Conservation (phyloP, 768 basidiomycete genomes). For the Mycena latifolia region DNA sequence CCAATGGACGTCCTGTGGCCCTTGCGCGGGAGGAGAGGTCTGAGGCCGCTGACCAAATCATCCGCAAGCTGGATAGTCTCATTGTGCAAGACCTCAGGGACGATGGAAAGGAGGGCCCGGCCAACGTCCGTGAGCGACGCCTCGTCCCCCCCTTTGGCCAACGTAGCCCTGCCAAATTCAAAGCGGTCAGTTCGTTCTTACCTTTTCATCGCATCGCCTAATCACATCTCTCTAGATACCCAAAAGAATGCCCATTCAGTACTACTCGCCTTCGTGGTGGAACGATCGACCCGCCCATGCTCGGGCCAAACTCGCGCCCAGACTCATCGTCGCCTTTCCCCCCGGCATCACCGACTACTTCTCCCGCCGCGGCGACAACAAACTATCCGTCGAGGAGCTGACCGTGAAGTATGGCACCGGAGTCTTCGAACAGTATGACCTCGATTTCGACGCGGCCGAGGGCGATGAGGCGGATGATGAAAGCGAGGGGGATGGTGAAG, state of each 20-base stretch:
- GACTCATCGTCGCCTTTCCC: conserved; percentile 10
- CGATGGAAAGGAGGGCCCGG: neutral
- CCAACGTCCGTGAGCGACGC: conserved; percentile 6
- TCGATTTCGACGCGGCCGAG: conserved; percentile 1
- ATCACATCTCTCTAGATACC: neutral
- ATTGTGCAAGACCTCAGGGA: neutral
- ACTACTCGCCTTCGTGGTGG: conserved; percentile 12
- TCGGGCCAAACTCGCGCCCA: conserved; percentile 13
- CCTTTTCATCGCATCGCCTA: neutral
- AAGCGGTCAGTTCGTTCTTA: neutral
- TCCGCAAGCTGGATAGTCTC: conserved; percentile 2
- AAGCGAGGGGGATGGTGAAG: neutral
- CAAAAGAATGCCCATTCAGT: conserved; percentile 26
- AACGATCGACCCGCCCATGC: conserved; percentile 14
- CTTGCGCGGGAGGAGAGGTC: conserved; percentile 9
- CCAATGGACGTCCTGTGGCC: neutral
- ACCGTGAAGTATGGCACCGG: conserved; percentile 16
- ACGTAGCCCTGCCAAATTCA: neutral
- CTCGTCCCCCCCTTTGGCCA: neutral
- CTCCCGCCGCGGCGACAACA: neutral
- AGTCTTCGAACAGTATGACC: conserved; percentile 17
- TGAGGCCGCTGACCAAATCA: neutral
- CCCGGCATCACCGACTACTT: conserved; percentile 14
- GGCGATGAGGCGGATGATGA: conserved; percentile 5
- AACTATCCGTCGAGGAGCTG: neutral